These are phyloP conservation scores for Podaxis carcinomalis DNA, from an alignment of 768 basidiomycete species.

Conservation along the genomic window DNA sequence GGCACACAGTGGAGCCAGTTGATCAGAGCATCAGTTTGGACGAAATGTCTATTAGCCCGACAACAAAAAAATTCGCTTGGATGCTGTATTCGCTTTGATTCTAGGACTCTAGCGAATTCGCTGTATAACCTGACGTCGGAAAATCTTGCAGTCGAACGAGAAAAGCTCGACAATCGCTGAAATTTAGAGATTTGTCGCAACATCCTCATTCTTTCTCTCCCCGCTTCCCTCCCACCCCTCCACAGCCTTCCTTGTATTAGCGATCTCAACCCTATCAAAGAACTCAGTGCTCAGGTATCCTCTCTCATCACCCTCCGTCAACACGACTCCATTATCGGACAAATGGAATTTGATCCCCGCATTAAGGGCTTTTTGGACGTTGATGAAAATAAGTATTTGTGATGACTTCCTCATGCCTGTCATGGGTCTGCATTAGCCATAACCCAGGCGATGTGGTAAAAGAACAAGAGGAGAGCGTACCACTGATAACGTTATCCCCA, in stretches of 20 bases:
- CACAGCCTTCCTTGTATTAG: conserved; percentile 26
- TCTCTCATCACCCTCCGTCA: conserved; percentile 69
- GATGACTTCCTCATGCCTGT: conserved; percentile 80
- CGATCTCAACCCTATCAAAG: conserved; percentile 67
- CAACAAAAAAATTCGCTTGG: too few species aligned
- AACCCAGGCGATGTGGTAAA: neutral
- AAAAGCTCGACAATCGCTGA: too few species aligned
- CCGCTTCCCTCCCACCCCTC: conserved; percentile 29
- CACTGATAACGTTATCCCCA: conserved; percentile 67
- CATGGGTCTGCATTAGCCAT: neutral
- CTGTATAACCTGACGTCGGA: too few species aligned
- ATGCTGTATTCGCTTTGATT: too few species aligned
- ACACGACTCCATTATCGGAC: conserved; percentile 84
- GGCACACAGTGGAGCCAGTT: too few species aligned
- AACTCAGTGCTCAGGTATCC: conserved; percentile 61
- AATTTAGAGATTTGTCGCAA: neutral
- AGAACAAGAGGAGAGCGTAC: conserved; percentile 37
- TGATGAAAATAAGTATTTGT: conserved; percentile 77
- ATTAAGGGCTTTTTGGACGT: conserved; percentile 65
- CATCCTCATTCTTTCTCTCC: conserved; percentile 8
- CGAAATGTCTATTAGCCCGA: too few species aligned
- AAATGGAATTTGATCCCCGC: conserved; percentile 71
- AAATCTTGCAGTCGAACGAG: too few species aligned
- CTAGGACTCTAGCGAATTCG: too few species aligned
- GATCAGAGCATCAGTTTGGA: too few species aligned